phyloP scores from a whole-genome alignment of 2,329 filamentous ascomycete species.

The Diplodia sapinea region DNA sequence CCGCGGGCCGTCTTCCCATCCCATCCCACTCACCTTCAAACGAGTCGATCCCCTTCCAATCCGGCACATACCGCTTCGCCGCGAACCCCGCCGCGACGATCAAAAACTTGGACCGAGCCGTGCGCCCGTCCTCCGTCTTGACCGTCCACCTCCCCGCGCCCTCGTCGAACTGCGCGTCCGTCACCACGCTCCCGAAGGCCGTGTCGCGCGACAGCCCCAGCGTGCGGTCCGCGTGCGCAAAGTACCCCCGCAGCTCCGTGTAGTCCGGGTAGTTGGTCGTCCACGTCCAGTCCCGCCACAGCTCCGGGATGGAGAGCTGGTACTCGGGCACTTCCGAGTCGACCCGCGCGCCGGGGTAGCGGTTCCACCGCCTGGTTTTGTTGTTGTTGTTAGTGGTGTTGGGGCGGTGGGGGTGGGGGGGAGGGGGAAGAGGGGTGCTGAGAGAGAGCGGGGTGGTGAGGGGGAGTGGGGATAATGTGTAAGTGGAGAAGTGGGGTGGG shows the following conservation, averaged over 20 bases:
- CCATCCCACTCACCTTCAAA: constrained; percentile 59
- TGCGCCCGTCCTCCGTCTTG: constrained; percentile 58
- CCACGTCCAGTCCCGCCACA: constrained; percentile 62
- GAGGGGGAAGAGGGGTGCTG: too few relatives aligned
- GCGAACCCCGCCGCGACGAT: constrained; percentile 63
- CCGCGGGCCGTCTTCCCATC: too few relatives aligned
- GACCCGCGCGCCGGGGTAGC: constrained; percentile 54
- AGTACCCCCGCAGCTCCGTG: constrained; percentile 62
- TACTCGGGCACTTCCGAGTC: constrained; percentile 56
- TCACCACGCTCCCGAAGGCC: constrained; percentile 62
- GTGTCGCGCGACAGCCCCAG: constrained; percentile 62
- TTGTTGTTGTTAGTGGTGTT: too few relatives aligned
- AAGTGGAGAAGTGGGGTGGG: too few relatives aligned
- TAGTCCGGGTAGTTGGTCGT: constrained; percentile 58
- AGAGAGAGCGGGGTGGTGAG: too few relatives aligned
- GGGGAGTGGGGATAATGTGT: too few relatives aligned
- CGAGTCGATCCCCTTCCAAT: constrained; percentile 63
- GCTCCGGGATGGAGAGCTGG: constrained; percentile 55
- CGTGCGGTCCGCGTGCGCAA: constrained; percentile 64
- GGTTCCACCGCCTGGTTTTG: constrained; percentile 46
- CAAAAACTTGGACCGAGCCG: constrained; percentile 57
- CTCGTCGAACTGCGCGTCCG: constrained; percentile 59
- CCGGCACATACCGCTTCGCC: constrained; percentile 65
- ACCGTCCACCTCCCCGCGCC: constrained; percentile 57
- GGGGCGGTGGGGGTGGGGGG: too few relatives aligned